phyloP scores from a whole-genome alignment of 1,139 yeast species.

The Scheffersomyces titani region DNA sequence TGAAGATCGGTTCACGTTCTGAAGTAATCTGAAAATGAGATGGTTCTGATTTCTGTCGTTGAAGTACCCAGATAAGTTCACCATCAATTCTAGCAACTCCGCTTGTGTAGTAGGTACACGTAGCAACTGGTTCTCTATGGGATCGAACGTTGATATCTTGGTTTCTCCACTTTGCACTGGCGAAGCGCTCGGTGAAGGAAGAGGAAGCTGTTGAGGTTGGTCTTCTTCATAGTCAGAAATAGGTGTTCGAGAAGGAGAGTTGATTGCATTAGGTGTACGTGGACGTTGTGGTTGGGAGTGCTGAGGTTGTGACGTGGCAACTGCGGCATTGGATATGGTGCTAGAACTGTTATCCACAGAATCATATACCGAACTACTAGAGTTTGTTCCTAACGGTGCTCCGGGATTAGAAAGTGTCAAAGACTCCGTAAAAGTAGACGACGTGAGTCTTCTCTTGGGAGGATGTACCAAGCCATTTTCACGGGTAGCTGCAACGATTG shows the following conservation, averaged over 20 bases:
- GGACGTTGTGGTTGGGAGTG: conserved; percentile 16
- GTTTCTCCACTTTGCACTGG: conserved; percentile 45
- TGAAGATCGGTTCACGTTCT: conserved; percentile 64
- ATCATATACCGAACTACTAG: background rate
- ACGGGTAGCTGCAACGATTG: conserved; percentile 11
- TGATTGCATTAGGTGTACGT: conserved; percentile 33
- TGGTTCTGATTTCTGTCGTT: conserved; percentile 41
- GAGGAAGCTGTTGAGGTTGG: conserved; percentile 49
- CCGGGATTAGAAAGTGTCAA: background rate
- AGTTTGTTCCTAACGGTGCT: background rate
- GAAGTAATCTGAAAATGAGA: conserved; percentile 63
- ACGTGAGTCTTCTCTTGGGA: conserved; percentile 41
- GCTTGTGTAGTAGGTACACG: conserved; percentile 39
- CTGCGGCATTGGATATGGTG: conserved; percentile 3
- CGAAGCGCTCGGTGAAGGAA: conserved; percentile 72
- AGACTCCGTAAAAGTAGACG: conserved; percentile 1
- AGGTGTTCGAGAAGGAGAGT: conserved; percentile 40
- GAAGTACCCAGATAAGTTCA: conserved; percentile 35
- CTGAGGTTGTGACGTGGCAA: conserved; percentile 5
- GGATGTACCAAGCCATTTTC: conserved; percentile 33
- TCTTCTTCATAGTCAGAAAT: conserved; percentile 35
- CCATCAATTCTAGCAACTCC: conserved; percentile 40
- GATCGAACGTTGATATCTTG: conserved; percentile 14
- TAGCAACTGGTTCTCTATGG: conserved; percentile 26
- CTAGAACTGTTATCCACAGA: conserved; percentile 1